These are phyloP conservation scores for Rubia peregrina DNA, from an alignment of 305 asterid genomes.

Conservation along the genomic window DNA sequence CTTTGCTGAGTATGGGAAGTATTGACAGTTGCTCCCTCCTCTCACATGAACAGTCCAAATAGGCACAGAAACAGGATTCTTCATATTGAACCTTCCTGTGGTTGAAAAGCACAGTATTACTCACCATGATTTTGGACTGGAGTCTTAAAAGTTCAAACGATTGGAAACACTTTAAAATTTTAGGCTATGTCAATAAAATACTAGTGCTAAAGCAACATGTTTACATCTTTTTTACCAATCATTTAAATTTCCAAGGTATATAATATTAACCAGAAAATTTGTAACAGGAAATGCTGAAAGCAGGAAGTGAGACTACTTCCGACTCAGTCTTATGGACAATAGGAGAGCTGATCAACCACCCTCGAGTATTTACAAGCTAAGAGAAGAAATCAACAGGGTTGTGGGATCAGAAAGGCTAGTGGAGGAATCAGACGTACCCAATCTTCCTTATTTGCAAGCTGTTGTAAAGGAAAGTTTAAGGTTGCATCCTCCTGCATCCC, in stretches of 20 bases:
- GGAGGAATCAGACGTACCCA: conserved; percentile 28
- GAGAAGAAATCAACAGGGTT: conserved; percentile 23
- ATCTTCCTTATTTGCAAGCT: conserved; percentile 31
- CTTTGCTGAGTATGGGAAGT: conserved; percentile 51
- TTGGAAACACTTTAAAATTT: too few species aligned
- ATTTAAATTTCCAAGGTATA: neutral
- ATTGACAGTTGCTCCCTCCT: too few species aligned
- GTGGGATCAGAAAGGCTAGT: conserved; percentile 22
- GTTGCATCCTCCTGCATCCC: conserved; percentile 28
- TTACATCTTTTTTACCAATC: neutral
- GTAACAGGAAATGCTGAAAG: conserved; percentile 28
- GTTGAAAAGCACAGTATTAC: too few species aligned
- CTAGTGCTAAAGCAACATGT: neutral
- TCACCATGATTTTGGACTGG: neutral
- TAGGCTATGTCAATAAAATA: neutral
- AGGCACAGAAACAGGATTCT: too few species aligned
- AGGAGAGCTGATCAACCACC: conserved; percentile 34
- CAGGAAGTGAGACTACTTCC: conserved; percentile 29
- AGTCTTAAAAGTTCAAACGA: neutral
- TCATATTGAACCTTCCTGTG: too few species aligned
- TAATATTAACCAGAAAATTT: neutral
- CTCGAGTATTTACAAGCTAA: conserved; percentile 15
- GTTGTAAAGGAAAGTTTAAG: conserved; percentile 30
- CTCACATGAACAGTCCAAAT: too few species aligned
- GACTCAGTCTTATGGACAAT: conserved; percentile 30